A percentile compares a stretch with the other conserved stretches of the same genome.
These are phyloP conservation scores for Termitomyces sp. DNA, from an alignment of 768 basidiomycete genomes.

Conservation along the genomic window DNA sequence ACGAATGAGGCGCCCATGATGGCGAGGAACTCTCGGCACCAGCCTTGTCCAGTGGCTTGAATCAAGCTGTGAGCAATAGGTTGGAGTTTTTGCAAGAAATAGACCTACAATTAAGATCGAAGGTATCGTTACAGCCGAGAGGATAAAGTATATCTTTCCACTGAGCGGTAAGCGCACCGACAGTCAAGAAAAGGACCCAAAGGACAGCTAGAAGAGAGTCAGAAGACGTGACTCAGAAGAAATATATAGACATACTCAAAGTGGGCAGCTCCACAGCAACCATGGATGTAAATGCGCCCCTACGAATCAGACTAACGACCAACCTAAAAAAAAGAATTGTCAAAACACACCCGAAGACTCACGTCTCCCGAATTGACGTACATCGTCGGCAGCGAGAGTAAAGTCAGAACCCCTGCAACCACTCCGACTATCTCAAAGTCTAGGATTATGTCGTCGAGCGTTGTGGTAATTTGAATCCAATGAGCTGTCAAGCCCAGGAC, in stretches of 20 bases:
- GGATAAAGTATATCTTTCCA: slow-evolving; percentile 8
- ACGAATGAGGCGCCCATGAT: slow-evolving; percentile 18
- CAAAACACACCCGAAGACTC: neutral
- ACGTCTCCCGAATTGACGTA: neutral
- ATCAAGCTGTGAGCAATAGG: neutral
- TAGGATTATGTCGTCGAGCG: neutral
- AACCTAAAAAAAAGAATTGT: slow-evolving; percentile 6
- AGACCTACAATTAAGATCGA: neutral
- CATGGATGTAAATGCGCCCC: slow-evolving; percentile 15
- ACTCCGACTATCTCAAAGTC: slow-evolving; percentile 17
- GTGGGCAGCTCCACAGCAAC: slow-evolving; percentile 13
- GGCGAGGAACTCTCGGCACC: slow-evolving; percentile 13
- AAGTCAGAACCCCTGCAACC: slow-evolving; percentile 10
- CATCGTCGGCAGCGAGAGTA: slow-evolving; percentile 13
- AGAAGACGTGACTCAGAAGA: too few species aligned
- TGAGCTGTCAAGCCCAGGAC: slow-evolving; percentile 14
- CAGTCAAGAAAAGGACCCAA: slow-evolving; percentile 14
- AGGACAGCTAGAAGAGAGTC: slow-evolving; percentile 11
- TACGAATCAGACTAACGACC: slow-evolving; percentile 13
- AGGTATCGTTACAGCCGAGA: slow-evolving; percentile 9
- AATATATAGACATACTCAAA: slow-evolving; percentile 10
- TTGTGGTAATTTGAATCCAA: slow-evolving; percentile 9
- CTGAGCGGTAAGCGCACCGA: slow-evolving; percentile 12
- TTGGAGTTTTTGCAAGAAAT: neutral
- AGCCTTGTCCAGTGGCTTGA: slow-evolving; percentile 3